phyloP scores from a whole-genome alignment of 140 eudicot genomes.

The Flaveria floridana region DNA sequence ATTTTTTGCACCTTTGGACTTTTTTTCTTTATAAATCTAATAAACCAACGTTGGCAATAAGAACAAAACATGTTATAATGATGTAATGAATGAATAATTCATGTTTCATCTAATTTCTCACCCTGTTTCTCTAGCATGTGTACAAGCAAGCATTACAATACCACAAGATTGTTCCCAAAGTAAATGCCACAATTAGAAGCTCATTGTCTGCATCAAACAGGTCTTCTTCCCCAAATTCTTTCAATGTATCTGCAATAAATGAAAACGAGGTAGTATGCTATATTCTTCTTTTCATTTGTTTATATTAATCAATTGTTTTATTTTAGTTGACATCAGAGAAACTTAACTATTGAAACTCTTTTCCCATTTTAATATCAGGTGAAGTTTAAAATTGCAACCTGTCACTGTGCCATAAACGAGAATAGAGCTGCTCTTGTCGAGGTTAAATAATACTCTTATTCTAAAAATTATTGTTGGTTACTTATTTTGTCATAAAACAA shows the following conservation, averaged over 20 bases:
- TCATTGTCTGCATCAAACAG: slow-evolving; percentile 69
- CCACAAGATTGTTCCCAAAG: slow-evolving; percentile 70
- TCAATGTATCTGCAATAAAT: slow-evolving; percentile 59
- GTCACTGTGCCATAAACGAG: slow-evolving; percentile 68
- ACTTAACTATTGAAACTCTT: background rate
- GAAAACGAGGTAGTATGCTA: slow-evolving; percentile 71
- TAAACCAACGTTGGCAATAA: background rate
- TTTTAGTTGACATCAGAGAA: background rate
- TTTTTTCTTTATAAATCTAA: background rate
- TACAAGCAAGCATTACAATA: slow-evolving; percentile 90
- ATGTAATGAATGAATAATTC: background rate
- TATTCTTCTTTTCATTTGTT: slow-evolving; percentile 7
- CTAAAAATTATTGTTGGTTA: background rate
- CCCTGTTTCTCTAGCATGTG: slow-evolving; percentile 49
- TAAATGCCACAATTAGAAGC: slow-evolving; percentile 56
- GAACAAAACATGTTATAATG: slow-evolving; percentile 13
- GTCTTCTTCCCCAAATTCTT: slow-evolving; percentile 81
- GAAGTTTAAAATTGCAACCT: slow-evolving; percentile 84
- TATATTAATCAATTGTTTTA: slow-evolving; percentile 11
- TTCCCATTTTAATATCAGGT: slow-evolving; percentile 49
- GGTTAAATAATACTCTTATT: slow-evolving; percentile 42
- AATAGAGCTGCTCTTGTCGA: slow-evolving; percentile 78
- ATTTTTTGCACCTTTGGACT: slow-evolving; percentile 15
- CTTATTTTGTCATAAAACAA: slow-evolving; percentile 19
- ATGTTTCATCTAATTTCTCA: slow-evolving; percentile 8